A percentile compares a stretch with the other conserved stretches of the same genome.
Evolutionary conservation across 805 yeast species (phyloP).

Genomic region (Pichia thaimueangensis): DNA sequence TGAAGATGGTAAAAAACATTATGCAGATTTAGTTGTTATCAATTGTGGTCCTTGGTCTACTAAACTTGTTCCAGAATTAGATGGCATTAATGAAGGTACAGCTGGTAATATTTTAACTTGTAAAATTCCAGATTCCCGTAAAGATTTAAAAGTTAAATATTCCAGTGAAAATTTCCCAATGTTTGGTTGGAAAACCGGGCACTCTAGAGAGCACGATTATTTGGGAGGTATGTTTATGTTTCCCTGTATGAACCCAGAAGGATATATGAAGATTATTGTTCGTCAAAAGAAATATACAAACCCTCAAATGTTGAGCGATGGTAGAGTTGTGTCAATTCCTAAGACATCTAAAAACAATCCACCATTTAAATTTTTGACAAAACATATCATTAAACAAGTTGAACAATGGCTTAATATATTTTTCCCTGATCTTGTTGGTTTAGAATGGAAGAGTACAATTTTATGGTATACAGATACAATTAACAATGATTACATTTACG

Average conservation of each 20-base stretch:
- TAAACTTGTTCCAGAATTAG: slow-evolving; percentile 22
- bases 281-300: slow-evolving; percentile 26
- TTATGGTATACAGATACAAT: slow-evolving; percentile 32
- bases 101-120: slow-evolving; percentile 32
- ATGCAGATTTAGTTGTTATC: slow-evolving; percentile 19
- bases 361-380: slow-evolving; percentile 22
- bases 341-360: slow-evolving; percentile 17
- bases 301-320: slow-evolving; percentile 10
- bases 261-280: slow-evolving; percentile 31
- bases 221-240: slow-evolving; percentile 31
- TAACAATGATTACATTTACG: slow-evolving; percentile 28
- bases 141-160: slow-evolving; percentile 30
- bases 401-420: slow-evolving; percentile 22
- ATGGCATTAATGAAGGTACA: slow-evolving; percentile 33
- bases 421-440: slow-evolving; percentile 26
- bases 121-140: slow-evolving; percentile 32
- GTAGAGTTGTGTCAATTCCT: slow-evolving; percentile 12
- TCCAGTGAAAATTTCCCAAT: slow-evolving; percentile 30
- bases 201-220: slow-evolving; percentile 26
- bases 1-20: slow-evolving; percentile 19
- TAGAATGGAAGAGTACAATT: slow-evolving; percentile 23
- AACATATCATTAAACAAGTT: slow-evolving; percentile 21
- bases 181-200: slow-evolving; percentile 30
- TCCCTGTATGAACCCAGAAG: slow-evolving; percentile 32
- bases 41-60: slow-evolving; percentile 28